Evolutionary conservation across 371 early-diverging fungal genomes (phyloP).

Genomic region (Rhizopus arrhizus): DNA sequence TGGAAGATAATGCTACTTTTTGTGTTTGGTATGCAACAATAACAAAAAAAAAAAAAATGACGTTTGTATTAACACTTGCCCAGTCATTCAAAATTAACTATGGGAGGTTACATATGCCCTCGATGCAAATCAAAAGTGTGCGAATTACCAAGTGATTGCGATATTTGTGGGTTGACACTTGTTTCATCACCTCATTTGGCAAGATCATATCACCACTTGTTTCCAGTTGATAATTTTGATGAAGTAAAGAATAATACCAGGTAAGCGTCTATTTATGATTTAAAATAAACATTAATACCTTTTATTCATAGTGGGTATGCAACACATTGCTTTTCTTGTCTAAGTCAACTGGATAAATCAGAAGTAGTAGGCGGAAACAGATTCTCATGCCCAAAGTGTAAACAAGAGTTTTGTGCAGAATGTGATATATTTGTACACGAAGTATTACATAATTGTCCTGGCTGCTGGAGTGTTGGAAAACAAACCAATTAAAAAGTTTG

Average conservation of each 20-base stretch:
- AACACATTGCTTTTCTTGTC: conserved; percentile 51
- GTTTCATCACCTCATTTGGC: conserved; percentile 93
- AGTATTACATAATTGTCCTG: conserved; percentile 91
- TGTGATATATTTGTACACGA: conserved; percentile 95
- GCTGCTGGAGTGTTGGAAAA: conserved; percentile 64
- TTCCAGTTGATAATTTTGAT: conserved; percentile 80
- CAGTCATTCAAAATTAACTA: conserved; percentile 78
- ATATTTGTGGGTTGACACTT: conserved; percentile 87
- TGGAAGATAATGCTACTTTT: conserved; percentile 64
- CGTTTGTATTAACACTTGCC: no score
- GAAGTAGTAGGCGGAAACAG: conserved; percentile 35
- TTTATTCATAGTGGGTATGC: conserved; percentile 17
- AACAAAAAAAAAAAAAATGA: no score
- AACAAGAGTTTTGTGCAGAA: conserved; percentile 84
- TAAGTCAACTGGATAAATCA: conserved; percentile 41
- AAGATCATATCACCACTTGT: conserved; percentile 94
- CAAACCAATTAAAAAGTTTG: conserved; percentile 3
- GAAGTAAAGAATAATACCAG: conserved; percentile 44
- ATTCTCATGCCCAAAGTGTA: conserved; percentile 80
- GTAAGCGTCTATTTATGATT: conserved; percentile 24
- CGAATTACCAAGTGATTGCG: conserved; percentile 91
- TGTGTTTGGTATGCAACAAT: conserved; percentile 75
- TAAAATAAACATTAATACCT: not conserved
- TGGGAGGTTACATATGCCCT: conserved; percentile 88
- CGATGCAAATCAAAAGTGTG: conserved; percentile 84